phyloP scores from a whole-genome alignment of 2,329 filamentous ascomycete genomes.

The Emericellopsis atlantica region DNA sequence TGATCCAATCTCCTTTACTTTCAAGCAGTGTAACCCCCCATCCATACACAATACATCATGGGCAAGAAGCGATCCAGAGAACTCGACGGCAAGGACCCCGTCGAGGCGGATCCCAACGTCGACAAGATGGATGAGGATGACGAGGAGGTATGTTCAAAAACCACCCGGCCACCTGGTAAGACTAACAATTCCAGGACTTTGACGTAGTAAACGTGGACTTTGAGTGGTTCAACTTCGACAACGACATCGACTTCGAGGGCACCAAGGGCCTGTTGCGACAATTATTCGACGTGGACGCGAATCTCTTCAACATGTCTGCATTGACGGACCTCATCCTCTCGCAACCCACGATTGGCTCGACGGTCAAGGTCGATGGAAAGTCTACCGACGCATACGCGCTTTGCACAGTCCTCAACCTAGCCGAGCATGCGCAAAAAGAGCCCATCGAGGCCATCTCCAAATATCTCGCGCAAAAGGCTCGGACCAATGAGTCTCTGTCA shows the following conservation, averaged over 20 bases:
- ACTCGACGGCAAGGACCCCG: slow-evolving; percentile 26
- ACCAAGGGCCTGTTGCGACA: slow-evolving; percentile 83
- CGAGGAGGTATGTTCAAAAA: slow-evolving; percentile 29
- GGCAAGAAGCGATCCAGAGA: slow-evolving; percentile 39
- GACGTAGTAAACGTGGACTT: slow-evolving; percentile 94
- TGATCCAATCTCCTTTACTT: too few species aligned
- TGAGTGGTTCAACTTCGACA: slow-evolving; percentile 95
- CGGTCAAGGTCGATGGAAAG: slow-evolving; percentile 93
- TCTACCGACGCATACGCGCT: slow-evolving; percentile 89
- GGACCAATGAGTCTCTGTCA: slow-evolving; percentile 40
- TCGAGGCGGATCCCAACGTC: slow-evolving; percentile 24
- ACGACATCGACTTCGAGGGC: slow-evolving; percentile 86
- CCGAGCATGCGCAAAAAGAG: slow-evolving; percentile 64
- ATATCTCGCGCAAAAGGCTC: slow-evolving; percentile 54
- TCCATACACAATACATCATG: slow-evolving; percentile 16
- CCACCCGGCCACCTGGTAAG: slow-evolving; percentile 1
- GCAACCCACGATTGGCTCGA: slow-evolving; percentile 81
- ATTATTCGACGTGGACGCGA: slow-evolving; percentile 78
- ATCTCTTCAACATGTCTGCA: slow-evolving; percentile 76
- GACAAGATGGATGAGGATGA: slow-evolving; percentile 38
- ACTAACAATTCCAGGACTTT: slow-evolving; percentile 49
- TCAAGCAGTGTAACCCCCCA: too few species aligned
- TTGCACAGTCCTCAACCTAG: slow-evolving; percentile 74
- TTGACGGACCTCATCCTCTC: slow-evolving; percentile 78
- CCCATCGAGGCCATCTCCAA: slow-evolving; percentile 56